phyloP scores from a whole-genome alignment of 768 basidiomycete species.

The Tulasnella sp. region DNA sequence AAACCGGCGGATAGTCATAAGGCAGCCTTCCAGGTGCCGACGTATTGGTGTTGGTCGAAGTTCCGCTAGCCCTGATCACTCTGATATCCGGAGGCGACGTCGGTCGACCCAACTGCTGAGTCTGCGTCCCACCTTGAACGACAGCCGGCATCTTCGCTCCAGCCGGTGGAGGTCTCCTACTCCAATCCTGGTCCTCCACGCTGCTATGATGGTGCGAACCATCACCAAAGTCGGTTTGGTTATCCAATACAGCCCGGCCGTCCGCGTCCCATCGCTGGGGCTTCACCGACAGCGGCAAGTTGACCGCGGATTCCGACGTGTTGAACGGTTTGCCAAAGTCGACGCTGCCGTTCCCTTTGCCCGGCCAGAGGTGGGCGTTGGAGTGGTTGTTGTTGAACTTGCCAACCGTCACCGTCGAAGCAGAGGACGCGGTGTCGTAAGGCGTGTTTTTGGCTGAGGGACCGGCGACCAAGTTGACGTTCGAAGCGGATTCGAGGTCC shows the following conservation, averaged over 20 bases:
- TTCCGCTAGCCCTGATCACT: not conserved
- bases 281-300: conserved; percentile 12
- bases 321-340: conserved; percentile 5
- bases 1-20: not conserved
- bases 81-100: conserved; percentile 1
- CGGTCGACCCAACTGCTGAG: not conserved
- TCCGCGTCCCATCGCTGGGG: conserved; percentile 17
- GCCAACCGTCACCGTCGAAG: not conserved
- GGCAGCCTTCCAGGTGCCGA: not conserved
- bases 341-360: not conserved
- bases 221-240: not conserved
- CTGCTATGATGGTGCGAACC: not conserved
- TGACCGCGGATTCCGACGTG: not conserved
- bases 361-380: not conserved
- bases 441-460: not conserved
- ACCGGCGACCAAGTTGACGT: not conserved
- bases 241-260: conserved; percentile 5
- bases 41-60: not conserved
- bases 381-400: not conserved
- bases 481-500: not conserved
- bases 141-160: not conserved
- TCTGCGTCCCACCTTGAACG: not conserved
- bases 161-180: not conserved
- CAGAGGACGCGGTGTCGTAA: not conserved
- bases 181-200: not conserved